Conservation (phyloP, 331 rosid genomes). For the Quercus lobata region DNA sequence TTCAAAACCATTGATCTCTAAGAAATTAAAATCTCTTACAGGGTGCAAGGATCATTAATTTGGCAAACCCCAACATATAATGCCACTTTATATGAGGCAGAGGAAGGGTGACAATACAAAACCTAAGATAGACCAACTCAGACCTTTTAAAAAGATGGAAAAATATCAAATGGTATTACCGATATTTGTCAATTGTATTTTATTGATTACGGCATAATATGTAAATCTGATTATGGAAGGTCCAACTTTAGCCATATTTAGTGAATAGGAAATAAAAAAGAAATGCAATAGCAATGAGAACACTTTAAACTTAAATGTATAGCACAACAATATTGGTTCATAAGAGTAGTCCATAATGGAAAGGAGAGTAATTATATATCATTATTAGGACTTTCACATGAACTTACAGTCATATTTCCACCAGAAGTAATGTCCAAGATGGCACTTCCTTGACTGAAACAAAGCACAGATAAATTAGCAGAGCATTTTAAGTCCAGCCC, state of each 20-base stretch:
- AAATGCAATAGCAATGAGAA: neutral
- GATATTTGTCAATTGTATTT: too few species aligned
- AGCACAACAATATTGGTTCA: neutral
- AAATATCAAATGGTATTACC: too few species aligned
- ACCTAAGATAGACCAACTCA: too few species aligned
- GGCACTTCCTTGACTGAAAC: slow-evolving; percentile 91
- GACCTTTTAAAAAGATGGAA: too few species aligned
- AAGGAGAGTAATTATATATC: neutral
- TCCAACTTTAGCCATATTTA: neutral
- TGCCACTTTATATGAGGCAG: too few species aligned
- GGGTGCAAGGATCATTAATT: too few species aligned
- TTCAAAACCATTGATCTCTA: too few species aligned
- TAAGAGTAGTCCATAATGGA: slow-evolving; percentile 5
- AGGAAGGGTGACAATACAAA: too few species aligned
- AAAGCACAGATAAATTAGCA: slow-evolving; percentile 28
- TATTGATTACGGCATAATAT: neutral
- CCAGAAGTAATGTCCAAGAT: slow-evolving; percentile 61
- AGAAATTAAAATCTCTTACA: too few species aligned
- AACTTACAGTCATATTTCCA: slow-evolving; percentile 87
- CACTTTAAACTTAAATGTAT: neutral
- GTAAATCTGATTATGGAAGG: neutral
- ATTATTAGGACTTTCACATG: neutral
- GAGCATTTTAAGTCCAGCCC: neutral
- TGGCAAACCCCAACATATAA: too few species aligned
- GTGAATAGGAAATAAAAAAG: too few species aligned